A percentile compares a stretch with the other conserved stretches of the same genome.
Conservation (phyloP, 2,329 filamentous ascomycete genomes). For the Beauveria brongniartii region DNA sequence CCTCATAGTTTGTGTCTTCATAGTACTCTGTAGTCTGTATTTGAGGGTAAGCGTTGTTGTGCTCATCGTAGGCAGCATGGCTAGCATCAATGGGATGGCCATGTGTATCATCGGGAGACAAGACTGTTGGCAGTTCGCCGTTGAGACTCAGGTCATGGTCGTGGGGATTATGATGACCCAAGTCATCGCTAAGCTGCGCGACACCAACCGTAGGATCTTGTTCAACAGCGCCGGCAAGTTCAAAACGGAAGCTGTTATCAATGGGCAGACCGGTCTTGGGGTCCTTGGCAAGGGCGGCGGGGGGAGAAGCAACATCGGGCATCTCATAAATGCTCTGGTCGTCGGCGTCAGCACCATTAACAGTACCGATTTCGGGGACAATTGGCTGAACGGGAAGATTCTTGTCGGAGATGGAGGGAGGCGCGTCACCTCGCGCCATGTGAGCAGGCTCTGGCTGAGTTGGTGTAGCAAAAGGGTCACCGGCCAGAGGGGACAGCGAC, state of each 20-base stretch:
- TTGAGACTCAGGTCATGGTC: slow-evolving; percentile 27
- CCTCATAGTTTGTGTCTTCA: slow-evolving; percentile 24
- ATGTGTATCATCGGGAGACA: slow-evolving; percentile 15
- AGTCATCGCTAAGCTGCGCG: slow-evolving; percentile 15
- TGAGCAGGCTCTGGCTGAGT: slow-evolving; percentile 23
- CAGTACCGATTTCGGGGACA: slow-evolving; percentile 31
- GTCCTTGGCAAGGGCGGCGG: slow-evolving; percentile 22
- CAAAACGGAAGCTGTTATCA: slow-evolving; percentile 10
- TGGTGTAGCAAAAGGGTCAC: slow-evolving; percentile 29
- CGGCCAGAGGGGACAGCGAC: slow-evolving; percentile 28
- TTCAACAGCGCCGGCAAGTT: slow-evolving; percentile 11
- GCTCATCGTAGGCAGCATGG: slow-evolving; percentile 13
- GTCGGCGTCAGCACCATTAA: slow-evolving; percentile 19
- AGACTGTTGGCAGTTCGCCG: slow-evolving; percentile 25
- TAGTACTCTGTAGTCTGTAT: slow-evolving; percentile 26
- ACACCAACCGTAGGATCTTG: slow-evolving; percentile 8
- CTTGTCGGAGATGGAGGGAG: slow-evolving; percentile 18
- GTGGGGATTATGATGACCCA: slow-evolving; percentile 19
- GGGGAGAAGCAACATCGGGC: slow-evolving; percentile 22
- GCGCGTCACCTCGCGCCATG: slow-evolving; percentile 9
- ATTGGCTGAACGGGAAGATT: slow-evolving; percentile 26
- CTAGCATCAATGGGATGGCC: slow-evolving; percentile 11
- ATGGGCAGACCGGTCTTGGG: slow-evolving; percentile 18
- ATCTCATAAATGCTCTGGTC: slow-evolving; percentile 20
- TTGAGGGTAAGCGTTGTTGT: slow-evolving; percentile 17